phyloP scores from a whole-genome alignment of 192 early-diverging fungal genomes.

The Linnemannia schmuckeri region DNA sequence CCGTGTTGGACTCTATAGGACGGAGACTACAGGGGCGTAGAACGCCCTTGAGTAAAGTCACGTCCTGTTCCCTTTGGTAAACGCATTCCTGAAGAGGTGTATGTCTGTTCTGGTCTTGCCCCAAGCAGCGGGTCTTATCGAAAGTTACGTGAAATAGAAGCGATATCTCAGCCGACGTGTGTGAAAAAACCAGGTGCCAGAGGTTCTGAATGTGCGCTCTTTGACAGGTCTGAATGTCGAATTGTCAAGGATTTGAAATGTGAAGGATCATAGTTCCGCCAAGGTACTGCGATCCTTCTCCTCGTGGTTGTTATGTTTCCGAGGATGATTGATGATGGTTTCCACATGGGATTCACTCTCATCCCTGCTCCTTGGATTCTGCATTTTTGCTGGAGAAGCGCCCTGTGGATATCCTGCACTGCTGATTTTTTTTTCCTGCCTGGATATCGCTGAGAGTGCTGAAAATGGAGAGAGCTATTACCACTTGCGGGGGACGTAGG shows the following conservation, averaged over 20 bases:
- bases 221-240: not conserved
- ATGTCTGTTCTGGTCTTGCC: not conserved
- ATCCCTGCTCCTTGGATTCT: not conserved
- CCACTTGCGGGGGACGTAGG: slow-evolving; percentile 60
- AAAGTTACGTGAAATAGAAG: not conserved
- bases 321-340: slow-evolving; percentile 35
- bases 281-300: not conserved
- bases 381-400: not conserved
- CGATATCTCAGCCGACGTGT: not conserved
- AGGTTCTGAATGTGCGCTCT: not conserved
- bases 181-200: not conserved
- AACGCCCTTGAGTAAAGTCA: not conserved
- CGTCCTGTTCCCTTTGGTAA: not conserved
- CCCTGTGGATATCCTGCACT: not conserved
- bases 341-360: slow-evolving; percentile 22
- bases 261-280: not conserved
- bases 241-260: not conserved
- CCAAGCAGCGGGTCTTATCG: not conserved
- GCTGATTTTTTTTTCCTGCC: not conserved
- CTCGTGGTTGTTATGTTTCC: not conserved
- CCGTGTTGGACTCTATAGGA: too few relatives aligned
- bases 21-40: not conserved
- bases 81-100: not conserved
- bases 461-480: not conserved
- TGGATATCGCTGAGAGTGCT: not conserved